Percentiles rank a stretch among this genome's conserved stretches.
These are phyloP conservation scores for Candida germanica DNA, from an alignment of 805 yeast genomes.

Conservation along the genomic window DNA sequence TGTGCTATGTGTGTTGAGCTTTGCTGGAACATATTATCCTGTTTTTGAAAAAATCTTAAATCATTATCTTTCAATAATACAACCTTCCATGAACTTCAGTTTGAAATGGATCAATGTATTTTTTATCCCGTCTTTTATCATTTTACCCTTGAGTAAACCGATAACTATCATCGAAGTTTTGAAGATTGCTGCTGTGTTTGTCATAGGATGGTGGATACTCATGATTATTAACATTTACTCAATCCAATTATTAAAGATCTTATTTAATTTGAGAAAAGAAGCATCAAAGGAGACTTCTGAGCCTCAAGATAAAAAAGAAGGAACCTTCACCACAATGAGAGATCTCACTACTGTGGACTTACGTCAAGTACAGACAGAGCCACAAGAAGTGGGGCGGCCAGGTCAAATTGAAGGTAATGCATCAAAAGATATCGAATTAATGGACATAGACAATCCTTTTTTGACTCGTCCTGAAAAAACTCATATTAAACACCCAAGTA, in stretches of 20 bases:
- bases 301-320: slow-evolving; percentile 1
- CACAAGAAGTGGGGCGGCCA: slow-evolving; percentile 4
- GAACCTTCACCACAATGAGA: slow-evolving; percentile 22
- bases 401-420: background rate
- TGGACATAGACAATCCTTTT: slow-evolving; percentile 12
- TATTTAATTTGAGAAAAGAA: slow-evolving; percentile 11
- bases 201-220: slow-evolving; percentile 54
- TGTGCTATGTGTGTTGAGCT: slow-evolving; percentile 38
- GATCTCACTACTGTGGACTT: slow-evolving; percentile 40
- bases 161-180: slow-evolving; percentile 67
- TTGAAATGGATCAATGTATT: slow-evolving; percentile 76
- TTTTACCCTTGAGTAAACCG: slow-evolving; percentile 64
- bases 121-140: slow-evolving; percentile 74
- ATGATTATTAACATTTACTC: slow-evolving; percentile 44
- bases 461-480: slow-evolving; percentile 15
- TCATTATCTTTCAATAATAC: slow-evolving; percentile 37
- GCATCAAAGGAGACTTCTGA: slow-evolving; percentile 5
- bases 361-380: slow-evolving; percentile 16
- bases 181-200: slow-evolving; percentile 71
- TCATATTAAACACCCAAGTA: slow-evolving; percentile 13
- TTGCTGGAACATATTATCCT: slow-evolving; percentile 14
- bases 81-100: slow-evolving; percentile 66
- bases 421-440: slow-evolving; percentile 5
- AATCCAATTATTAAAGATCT: slow-evolving; percentile 27
- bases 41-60: slow-evolving; percentile 20